Percentiles rank a stretch among this genome's conserved stretches.
These are phyloP conservation scores for Pyricularia sp. DNA, from an alignment of 2,329 filamentous ascomycete genomes.

Conservation along the genomic window DNA sequence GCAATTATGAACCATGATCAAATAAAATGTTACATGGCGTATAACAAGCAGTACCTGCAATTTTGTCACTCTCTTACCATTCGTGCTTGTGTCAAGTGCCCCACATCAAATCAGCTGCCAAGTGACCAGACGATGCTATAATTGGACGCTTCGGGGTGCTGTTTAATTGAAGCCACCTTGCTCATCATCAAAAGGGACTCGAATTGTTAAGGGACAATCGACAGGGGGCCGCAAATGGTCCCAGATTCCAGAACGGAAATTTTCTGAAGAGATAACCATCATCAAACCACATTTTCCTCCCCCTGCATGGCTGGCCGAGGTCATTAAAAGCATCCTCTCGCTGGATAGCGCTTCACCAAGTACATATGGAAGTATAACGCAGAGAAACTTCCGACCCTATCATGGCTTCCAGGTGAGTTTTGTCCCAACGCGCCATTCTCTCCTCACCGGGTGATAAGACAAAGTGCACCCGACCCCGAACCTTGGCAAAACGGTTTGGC, in stretches of 20 bases:
- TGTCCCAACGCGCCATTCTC: not conserved
- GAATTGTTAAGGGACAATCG: not conserved
- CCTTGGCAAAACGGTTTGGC: not conserved
- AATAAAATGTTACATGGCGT: not conserved
- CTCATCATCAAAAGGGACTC: not conserved
- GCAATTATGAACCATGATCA: not conserved
- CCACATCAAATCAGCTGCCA: not conserved
- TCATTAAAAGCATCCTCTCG: not conserved
- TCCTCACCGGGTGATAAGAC: not conserved
- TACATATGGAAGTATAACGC: not conserved
- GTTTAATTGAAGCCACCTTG: not conserved
- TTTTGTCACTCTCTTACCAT: not conserved
- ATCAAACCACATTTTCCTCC: not conserved
- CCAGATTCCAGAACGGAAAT: not conserved
- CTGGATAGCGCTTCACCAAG: not conserved
- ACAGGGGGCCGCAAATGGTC: not conserved
- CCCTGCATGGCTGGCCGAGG: not conserved
- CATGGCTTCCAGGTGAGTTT: slow-evolving; percentile 12
- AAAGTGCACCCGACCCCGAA: not conserved
- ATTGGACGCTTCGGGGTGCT: not conserved
- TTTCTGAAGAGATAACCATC: not conserved
- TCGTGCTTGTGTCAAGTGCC: not conserved
- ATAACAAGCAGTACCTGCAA: not conserved
- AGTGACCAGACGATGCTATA: not conserved
- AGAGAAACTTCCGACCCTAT: not conserved